Evolutionary conservation across 2,329 filamentous ascomycete species (phyloP), one percentile per base, ranked within the genome.

Genomic region (Sarocladium oryzae): DNA sequence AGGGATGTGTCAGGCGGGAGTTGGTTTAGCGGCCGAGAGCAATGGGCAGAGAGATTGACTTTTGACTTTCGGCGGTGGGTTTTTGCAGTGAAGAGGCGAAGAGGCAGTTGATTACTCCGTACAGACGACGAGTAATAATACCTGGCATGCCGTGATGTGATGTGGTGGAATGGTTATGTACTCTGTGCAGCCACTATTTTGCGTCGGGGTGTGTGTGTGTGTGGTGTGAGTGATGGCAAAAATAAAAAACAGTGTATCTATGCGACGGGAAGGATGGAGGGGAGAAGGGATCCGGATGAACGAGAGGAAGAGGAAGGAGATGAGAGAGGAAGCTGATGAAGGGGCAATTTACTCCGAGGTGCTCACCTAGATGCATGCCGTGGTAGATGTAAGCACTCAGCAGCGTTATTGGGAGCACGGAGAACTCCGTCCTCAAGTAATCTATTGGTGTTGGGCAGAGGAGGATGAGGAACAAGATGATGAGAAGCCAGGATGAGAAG

Each of bases 1-100:
- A 48, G 28, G 43, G 43, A 48, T 32, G 23, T 28, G 43, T 33
- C 43, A 15, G 26, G 28, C 43, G 43, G 43, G 43, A 32, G 24
- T 18, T 33, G 16, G 43, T 15, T 43, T 48, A 48, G 43, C 43
- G 43, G 43, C 43, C 43, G 43, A 48, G 43, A 20, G 16, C 18
- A n/a, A 48, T 20, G 43, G 21, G 26, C 24, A 23, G 40, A 43
- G 40, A 26, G 40, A 43, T 43, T 43, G 40, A 20, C 21, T 43
- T 43, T 40, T 43, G 13, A 26, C 9, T 16, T 43, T 43, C n/a
- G 40, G 40, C 10, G 21, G 40, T 21, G 40, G 21, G 26, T 30
- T 30, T 30, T 7, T 43, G 40, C 40, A 43, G n/a, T 43, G 21
- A 5, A 43, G 36, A 40, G 13, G 36, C 6, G 36, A 13, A 40